Evolutionary conservation across 108 stramenopile genomes (phyloP).

Genomic region (Nitzschia inconspicua): DNA sequence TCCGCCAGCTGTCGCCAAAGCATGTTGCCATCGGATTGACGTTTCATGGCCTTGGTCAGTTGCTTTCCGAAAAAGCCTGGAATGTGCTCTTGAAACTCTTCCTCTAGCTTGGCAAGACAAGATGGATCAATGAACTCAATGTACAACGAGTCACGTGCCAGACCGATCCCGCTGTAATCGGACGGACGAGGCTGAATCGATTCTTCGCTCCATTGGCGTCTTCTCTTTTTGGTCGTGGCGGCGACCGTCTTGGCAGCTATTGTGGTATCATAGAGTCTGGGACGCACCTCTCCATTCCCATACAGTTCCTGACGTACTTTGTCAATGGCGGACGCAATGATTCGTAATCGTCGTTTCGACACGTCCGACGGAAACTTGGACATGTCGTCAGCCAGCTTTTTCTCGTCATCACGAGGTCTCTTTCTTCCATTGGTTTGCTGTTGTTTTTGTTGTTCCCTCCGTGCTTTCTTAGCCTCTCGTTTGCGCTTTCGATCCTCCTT

Average conservation of each 20-base stretch:
- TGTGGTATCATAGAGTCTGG: not conserved
- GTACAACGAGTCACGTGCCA: slow-evolving; percentile 67
- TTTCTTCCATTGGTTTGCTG: slow-evolving; percentile 6
- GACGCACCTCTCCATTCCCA: not conserved
- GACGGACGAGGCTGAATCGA: slow-evolving; percentile 66
- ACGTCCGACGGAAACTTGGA: not conserved
- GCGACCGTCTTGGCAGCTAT: slow-evolving; percentile 17
- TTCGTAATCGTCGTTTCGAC: not conserved
- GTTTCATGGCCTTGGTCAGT: slow-evolving; percentile 78
- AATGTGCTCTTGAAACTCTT: slow-evolving; percentile 84
- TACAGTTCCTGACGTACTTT: not conserved
- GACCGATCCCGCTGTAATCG: slow-evolving; percentile 85
- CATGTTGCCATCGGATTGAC: slow-evolving; percentile 69
- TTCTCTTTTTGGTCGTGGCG: slow-evolving; percentile 30
- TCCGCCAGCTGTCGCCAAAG: slow-evolving; percentile 61
- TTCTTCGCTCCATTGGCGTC: slow-evolving; percentile 40
- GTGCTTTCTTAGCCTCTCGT: slow-evolving; percentile 30
- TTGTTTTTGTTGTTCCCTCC: slow-evolving; percentile 29
- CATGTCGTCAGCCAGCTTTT: not conserved
- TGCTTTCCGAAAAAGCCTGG: slow-evolving; percentile 85
- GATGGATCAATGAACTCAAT: slow-evolving; percentile 64
- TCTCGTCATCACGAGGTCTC: not conserved
- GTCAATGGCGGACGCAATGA: not conserved
- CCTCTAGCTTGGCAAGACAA: slow-evolving; percentile 60
- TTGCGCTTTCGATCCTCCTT: slow-evolving; percentile 46